Conservation (phyloP, 169 alveolate genomes). For the Eimeria necatrix region DNA sequence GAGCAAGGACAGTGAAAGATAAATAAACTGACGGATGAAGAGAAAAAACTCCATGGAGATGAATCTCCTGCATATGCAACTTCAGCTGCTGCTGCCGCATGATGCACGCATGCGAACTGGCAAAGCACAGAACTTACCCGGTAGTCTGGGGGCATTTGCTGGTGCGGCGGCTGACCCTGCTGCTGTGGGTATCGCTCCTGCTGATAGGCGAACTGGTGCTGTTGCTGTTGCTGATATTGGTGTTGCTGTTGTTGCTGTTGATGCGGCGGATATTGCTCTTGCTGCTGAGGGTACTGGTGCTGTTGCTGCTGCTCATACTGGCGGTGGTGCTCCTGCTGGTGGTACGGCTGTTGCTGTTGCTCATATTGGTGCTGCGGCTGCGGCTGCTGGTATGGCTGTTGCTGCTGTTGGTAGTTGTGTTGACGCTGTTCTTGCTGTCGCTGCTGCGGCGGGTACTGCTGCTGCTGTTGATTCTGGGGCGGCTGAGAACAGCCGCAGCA, state of each 20-base stretch:
- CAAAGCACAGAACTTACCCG: too few relatives aligned
- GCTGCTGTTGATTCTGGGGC: neutral
- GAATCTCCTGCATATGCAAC: neutral
- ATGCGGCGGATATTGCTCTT: neutral
- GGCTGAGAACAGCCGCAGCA: conserved; percentile 5
- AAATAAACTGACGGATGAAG: neutral
- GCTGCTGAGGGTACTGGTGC: neutral
- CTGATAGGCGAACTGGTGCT: neutral
- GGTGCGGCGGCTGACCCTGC: too few relatives aligned
- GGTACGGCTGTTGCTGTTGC: neutral
- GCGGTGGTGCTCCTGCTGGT: neutral
- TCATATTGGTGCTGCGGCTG: neutral
- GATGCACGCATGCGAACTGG: neutral
- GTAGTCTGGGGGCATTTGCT: too few relatives aligned
- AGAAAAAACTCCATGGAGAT: neutral
- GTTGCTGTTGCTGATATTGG: neutral
- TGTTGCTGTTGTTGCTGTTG: neutral
- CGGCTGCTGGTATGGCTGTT: conserved; percentile 7
- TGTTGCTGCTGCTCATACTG: neutral
- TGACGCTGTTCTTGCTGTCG: conserved; percentile 26
- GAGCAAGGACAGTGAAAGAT: neutral
- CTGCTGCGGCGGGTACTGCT: conserved; percentile 8
- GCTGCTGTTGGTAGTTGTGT: neutral
- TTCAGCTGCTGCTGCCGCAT: neutral
- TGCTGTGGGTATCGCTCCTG: too few relatives aligned